phyloP scores from a whole-genome alignment of 371 early-diverging fungal species.

The Apophysomyces trapeziformis region DNA sequence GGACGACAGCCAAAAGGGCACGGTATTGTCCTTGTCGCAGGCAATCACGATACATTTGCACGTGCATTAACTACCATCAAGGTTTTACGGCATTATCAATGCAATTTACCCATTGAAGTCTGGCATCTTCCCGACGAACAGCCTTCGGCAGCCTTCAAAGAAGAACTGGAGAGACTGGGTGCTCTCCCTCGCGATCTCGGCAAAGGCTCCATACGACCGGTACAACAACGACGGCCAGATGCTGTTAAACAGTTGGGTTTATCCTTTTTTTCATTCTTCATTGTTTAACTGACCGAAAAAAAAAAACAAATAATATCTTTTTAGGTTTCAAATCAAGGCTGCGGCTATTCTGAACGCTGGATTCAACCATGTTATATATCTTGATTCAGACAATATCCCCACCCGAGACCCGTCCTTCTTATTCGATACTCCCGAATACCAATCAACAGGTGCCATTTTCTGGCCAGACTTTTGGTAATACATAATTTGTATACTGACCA shows the following conservation, averaged over 20 bases:
- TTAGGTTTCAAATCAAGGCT: slow-evolving; percentile 56
- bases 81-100: slow-evolving; percentile 31
- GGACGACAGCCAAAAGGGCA: slow-evolving; percentile 18
- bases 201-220: slow-evolving; percentile 30
- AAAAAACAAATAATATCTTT: background rate
- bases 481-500: too few relatives aligned
- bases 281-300: background rate
- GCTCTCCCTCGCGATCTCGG: slow-evolving; percentile 36
- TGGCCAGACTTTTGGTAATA: slow-evolving; percentile 64
- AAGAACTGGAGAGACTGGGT: slow-evolving; percentile 20
- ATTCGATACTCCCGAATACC: slow-evolving; percentile 48
- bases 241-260: slow-evolving; percentile 48
- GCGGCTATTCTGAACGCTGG: slow-evolving; percentile 51
- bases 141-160: slow-evolving; percentile 16
- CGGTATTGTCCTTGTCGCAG: slow-evolving; percentile 50
- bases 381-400: slow-evolving; percentile 62
- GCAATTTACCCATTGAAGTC: slow-evolving; percentile 39
- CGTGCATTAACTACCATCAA: slow-evolving; percentile 38
- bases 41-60: slow-evolving; percentile 45
- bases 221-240: slow-evolving; percentile 25
- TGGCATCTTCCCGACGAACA: slow-evolving; percentile 50
- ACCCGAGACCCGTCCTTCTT: slow-evolving; percentile 49
- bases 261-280: background rate
- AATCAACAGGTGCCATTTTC: slow-evolving; percentile 53
- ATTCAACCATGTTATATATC: slow-evolving; percentile 54